A percentile compares a stretch with the other conserved stretches of the same genome.
Conservation (phyloP, 768 basidiomycete species). For the Harrya chromipes region DNA sequence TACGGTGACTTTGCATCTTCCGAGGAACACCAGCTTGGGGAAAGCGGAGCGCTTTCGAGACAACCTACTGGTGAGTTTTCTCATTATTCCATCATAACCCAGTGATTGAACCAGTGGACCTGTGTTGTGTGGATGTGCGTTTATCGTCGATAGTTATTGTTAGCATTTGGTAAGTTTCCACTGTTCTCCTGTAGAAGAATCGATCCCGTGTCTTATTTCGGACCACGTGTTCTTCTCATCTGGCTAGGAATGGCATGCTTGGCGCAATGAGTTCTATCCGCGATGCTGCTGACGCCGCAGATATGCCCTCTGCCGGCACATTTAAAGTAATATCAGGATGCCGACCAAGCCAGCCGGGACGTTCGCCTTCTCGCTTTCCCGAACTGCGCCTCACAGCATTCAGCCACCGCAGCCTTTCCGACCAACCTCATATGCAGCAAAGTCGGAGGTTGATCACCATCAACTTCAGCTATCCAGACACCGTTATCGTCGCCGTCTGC, state of each 20-base stretch:
- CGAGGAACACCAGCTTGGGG: slow-evolving; percentile 37
- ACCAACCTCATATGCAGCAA: slow-evolving; percentile 5
- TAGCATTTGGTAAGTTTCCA: slow-evolving; percentile 41
- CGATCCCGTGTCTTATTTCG: background rate
- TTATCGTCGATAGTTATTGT: slow-evolving; percentile 31
- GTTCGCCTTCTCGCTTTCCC: background rate
- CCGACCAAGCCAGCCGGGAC: background rate
- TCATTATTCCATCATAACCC: background rate
- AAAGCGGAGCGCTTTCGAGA: slow-evolving; percentile 36
- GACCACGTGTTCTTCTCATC: slow-evolving; percentile 2
- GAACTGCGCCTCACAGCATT: background rate
- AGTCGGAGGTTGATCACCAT: background rate
- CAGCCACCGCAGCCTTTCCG: background rate
- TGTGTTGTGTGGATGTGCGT: background rate
- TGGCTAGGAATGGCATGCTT: slow-evolving; percentile 39
- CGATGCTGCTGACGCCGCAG: background rate
- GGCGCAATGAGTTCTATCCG: slow-evolving; percentile 10
- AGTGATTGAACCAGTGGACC: background rate
- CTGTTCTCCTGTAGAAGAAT: background rate
- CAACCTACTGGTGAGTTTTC: slow-evolving; percentile 33
- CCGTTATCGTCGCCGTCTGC: slow-evolving; percentile 16
- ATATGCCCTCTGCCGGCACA: background rate
- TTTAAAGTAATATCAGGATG: slow-evolving; percentile 9
- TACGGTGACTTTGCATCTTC: slow-evolving; percentile 39
- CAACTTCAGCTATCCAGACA: slow-evolving; percentile 3